Conservation (phyloP, 129 eudicot genomes). For the Helichrysum umbraculigerum region DNA sequence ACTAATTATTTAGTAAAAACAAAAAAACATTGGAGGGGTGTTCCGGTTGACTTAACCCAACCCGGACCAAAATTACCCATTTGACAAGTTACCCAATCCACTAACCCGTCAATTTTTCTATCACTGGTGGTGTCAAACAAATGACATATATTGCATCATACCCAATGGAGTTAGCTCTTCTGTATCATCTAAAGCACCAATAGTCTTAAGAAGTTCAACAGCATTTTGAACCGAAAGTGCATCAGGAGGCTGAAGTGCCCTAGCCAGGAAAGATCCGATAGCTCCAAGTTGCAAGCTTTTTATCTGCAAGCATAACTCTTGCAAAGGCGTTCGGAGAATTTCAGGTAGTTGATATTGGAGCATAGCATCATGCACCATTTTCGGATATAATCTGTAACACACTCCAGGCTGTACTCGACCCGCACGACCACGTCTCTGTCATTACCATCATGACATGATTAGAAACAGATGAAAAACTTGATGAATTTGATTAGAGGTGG, state of each 20-base stretch:
- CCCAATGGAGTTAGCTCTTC: slow-evolving; percentile 99
- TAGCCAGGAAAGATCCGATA: slow-evolving; percentile 65
- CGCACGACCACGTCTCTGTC: slow-evolving; percentile 97
- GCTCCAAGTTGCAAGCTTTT: slow-evolving; percentile 90
- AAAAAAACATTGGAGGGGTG: background rate
- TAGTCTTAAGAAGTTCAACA: slow-evolving; percentile 90
- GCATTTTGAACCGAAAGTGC: slow-evolving; percentile 89
- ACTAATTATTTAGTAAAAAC: background rate
- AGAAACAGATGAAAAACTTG: slow-evolving; percentile 4
- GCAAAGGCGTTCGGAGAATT: slow-evolving; percentile 93
- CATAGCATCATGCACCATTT: slow-evolving; percentile 84
- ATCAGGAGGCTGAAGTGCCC: slow-evolving; percentile 96
- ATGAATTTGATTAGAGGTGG: background rate
- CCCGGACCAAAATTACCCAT: background rate
- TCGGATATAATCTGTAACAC: slow-evolving; percentile 90
- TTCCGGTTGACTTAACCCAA: background rate
- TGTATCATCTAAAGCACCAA: slow-evolving; percentile 82
- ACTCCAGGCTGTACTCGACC: slow-evolving; percentile 98
- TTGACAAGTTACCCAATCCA: background rate
- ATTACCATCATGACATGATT: slow-evolving; percentile 28
- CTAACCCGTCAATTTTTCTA: background rate
- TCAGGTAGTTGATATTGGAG: slow-evolving; percentile 89
- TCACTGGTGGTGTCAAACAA: background rate
- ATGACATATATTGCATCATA: slow-evolving; percentile 23
- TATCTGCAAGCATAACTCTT: slow-evolving; percentile 88